Evolutionary conservation across 2,329 filamentous ascomycete species (phyloP).

Genomic region (Hypomyces perniciosus): DNA sequence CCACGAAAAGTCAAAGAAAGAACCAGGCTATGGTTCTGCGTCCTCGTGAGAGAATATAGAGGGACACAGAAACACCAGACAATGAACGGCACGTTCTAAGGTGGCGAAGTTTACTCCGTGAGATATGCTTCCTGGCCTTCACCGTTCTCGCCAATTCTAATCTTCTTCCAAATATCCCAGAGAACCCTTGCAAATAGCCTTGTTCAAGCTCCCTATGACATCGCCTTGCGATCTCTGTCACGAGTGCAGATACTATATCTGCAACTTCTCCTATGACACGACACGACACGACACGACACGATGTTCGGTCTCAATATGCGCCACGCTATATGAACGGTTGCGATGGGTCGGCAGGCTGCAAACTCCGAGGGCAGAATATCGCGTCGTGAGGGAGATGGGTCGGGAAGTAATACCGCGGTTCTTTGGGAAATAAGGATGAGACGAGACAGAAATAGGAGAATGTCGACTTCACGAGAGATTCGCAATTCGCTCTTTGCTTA

Average conservation of each 20-base stretch:
- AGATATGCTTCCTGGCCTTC: constrained; percentile 18
- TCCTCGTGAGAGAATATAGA: not conserved
- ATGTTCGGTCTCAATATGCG: not conserved
- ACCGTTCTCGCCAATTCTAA: constrained; percentile 19
- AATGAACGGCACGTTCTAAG: constrained; percentile 20
- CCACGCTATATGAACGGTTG: not conserved
- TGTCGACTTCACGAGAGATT: not conserved
- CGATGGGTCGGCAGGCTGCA: not conserved
- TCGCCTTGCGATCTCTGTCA: constrained; percentile 3
- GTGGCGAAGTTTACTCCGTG: constrained; percentile 26
- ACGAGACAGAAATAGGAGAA: no score
- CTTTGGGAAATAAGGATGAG: no score
- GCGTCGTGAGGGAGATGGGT: not conserved
- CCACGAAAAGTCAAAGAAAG: not conserved
- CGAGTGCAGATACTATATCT: constrained; percentile 10
- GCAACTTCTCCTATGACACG: constrained; percentile 5
- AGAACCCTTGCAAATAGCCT: constrained; percentile 17
- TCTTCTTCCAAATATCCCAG: constrained; percentile 20
- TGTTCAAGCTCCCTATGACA: constrained; percentile 19
- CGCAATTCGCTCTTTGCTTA: not conserved
- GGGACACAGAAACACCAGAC: constrained; percentile 13
- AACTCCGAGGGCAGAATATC: not conserved
- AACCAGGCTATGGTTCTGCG: constrained; percentile 1
- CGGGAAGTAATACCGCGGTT: no score
- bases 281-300: not conserved